Base-by-base conservation (phyloP, 1,139 yeast genomes). In the Debaryomycetaceae sp. region DNA sequence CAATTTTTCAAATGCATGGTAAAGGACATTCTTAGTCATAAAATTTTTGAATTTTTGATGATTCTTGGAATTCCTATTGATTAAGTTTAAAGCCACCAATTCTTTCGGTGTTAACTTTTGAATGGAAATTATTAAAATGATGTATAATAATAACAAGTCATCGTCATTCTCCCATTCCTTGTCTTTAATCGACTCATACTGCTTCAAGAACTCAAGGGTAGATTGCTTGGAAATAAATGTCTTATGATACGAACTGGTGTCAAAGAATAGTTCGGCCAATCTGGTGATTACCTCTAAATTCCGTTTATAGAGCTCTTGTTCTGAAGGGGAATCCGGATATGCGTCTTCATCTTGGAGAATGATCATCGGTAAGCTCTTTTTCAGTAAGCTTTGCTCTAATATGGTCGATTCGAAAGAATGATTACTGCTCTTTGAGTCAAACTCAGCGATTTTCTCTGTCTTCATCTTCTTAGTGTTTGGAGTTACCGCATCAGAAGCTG, bases 111-210 rank as follows among this genome's bases (percentile, higher is more conserved):
- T 65, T 29, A 75, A 51, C 41, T 76, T 65, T 45, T 72, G 66
- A 31, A 76, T 52, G 13, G 75, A 59, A 8, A 75, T 57, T 8
- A 75, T 61, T 29, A 78, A 55, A 17, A 78, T 64, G 74, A 75
- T 74, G 42, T 73, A 64, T 34, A 76, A 58, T 38, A 77, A 59
- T 36, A 78, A 60, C 50, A 78, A 57, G 46, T 76, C 81, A 54
- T 77, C 81, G 49, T 76, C 78, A 48, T 72, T 64, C 45, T 73
- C 77, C 81, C 82, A 76, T 37, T 63, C 67, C 45, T 66, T 60
- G 41, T 67, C 70, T 22, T 60, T 60, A 31, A 69, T 60, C 2
- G 52, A 35, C 11, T 60, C 59, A 50, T 69, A 66, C 11, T 53
- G 53, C 11, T 62, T 54, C 23, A 73, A 52, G 43, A 72, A 72